Conservation (phyloP, 1,284 basidiomycete species). For the Takashimella tepidaria region DNA sequence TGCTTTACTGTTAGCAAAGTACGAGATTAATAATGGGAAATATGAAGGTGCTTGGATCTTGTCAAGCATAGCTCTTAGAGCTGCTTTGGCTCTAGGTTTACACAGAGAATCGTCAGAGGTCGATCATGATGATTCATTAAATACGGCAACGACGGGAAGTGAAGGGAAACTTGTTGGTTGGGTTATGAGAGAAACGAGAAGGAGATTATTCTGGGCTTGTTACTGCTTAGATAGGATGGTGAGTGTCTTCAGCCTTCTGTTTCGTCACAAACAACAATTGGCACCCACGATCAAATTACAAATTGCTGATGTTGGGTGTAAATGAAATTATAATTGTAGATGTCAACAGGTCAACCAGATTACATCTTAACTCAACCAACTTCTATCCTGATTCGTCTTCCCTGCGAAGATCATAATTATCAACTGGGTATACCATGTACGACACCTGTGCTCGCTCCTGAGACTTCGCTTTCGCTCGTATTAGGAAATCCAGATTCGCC, state of each 20-base stretch:
- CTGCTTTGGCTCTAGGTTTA: conserved; percentile 13
- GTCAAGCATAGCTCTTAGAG: conserved; percentile 12
- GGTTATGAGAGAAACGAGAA: conserved; percentile 18
- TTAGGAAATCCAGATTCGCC: no score
- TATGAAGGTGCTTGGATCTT: conserved; percentile 14
- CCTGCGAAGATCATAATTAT: conserved; percentile 1
- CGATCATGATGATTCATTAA: no score
- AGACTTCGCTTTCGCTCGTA: no score
- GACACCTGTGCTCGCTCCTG: not conserved
- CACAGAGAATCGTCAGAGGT: conserved; percentile 13
- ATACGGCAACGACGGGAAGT: not conserved
- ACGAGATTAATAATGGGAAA: conserved; percentile 18
- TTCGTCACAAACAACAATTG: no score
- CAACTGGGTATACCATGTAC: conserved; percentile 3
- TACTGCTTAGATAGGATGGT: conserved; percentile 22
- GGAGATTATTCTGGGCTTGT: conserved; percentile 21
- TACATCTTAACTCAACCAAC: conserved; percentile 3
- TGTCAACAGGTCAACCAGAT: conserved; percentile 20
- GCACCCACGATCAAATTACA: no score
- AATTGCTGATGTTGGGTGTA: no score
- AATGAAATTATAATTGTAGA: no score
- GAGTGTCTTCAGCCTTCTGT: no score
- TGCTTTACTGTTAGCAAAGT: conserved; percentile 19
- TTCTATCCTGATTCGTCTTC: conserved; percentile 1
- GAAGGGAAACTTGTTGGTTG: no score